Conservation (phyloP, 306 rosid species). For the Crataegus laevigata region DNA sequence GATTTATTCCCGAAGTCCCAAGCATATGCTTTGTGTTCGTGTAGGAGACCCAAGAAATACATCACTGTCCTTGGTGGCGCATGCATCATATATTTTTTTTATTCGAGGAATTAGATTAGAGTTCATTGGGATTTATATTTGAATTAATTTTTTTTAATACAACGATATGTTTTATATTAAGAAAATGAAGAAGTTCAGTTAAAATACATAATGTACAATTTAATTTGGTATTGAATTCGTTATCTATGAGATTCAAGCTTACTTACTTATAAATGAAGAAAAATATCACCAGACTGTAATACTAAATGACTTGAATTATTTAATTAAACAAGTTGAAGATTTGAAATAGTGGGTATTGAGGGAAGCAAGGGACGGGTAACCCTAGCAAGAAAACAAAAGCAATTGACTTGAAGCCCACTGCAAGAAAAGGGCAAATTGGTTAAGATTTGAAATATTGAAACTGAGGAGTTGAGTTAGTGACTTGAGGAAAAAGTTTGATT, state of each 20-base stretch:
- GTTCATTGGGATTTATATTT: neutral
- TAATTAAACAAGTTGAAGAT: neutral
- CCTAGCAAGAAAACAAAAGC: neutral
- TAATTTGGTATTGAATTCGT: no score
- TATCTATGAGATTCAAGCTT: fast-evolving
- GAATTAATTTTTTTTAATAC: neutral
- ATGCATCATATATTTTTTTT: neutral
- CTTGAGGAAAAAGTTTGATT: neutral
- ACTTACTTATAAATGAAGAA: no score
- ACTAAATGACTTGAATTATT: no score
- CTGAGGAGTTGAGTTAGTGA: neutral
- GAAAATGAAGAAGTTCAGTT: fast-evolving
- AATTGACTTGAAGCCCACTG: neutral
- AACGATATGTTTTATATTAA: no score
- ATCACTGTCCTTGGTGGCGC: neutral
- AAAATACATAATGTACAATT: fast-evolving
- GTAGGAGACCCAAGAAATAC: neutral
- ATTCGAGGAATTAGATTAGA: neutral
- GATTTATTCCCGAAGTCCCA: neutral
- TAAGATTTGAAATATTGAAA: neutral
- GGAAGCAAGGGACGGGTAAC: neutral
- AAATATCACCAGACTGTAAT: fast-evolving
- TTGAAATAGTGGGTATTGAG: neutral
- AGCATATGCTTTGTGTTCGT: neutral
- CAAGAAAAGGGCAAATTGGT: neutral